phyloP scores from a whole-genome alignment of 352 stramenopile species.

The Phytophthora capsici region DNA sequence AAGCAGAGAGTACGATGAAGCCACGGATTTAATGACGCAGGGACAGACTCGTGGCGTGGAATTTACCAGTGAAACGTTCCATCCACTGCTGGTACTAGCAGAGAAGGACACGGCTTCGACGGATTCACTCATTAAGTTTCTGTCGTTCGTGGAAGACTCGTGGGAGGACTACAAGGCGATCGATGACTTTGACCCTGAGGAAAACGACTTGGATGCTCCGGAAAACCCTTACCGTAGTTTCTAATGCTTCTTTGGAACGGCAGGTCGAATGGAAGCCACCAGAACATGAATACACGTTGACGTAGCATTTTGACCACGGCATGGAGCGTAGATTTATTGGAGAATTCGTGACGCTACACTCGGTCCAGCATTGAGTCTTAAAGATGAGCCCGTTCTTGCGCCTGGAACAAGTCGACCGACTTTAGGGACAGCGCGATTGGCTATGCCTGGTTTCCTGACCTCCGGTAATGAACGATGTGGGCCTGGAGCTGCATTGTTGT shows the following conservation, averaged over 20 bases:
- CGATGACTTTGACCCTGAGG: constrained; percentile 40
- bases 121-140: constrained; percentile 62
- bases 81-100: constrained; percentile 53
- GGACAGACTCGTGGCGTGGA: constrained; percentile 49
- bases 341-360: constrained; percentile 27
- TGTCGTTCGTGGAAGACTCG: constrained; percentile 67
- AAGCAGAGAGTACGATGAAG: constrained; percentile 47
- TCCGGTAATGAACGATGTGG: constrained; percentile 27
- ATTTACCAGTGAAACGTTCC: constrained; percentile 68
- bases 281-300: not conserved
- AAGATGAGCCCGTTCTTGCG: constrained; percentile 37
- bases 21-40: constrained; percentile 51
- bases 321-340: constrained; percentile 14
- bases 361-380: constrained; percentile 14
- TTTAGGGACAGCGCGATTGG: constrained; percentile 48
- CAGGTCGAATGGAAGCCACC: constrained; percentile 3
- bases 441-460: constrained; percentile 30
- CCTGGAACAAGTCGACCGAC: constrained; percentile 66
- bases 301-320: not conserved
- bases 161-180: constrained; percentile 70
- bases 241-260: constrained; percentile 21
- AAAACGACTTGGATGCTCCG: constrained; percentile 28
- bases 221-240: constrained; percentile 33
- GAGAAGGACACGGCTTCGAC: constrained; percentile 55
- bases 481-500: constrained; percentile 24